A percentile compares a stretch with the other conserved stretches of the same genome.
Conservation (phyloP, 257 asterid species). For the Nemophila menziesii region DNA sequence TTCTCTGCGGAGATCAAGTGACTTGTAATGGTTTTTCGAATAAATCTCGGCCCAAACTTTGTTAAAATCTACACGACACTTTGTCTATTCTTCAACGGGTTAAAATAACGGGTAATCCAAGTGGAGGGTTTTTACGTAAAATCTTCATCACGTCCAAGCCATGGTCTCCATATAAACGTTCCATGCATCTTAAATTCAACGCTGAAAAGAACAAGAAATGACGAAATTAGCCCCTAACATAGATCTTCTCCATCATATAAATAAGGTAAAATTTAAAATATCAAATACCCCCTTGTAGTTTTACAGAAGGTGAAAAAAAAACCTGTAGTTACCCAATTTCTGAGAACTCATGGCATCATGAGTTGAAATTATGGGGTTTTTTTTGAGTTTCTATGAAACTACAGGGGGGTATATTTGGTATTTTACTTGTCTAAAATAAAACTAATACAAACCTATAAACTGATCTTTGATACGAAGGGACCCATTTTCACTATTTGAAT, state of each 20-base stretch:
- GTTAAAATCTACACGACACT: conserved; percentile 2
- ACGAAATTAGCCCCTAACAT: no score
- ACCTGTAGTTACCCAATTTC: no score
- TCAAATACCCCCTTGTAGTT: no score
- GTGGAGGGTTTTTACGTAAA: background rate
- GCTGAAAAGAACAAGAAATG: conserved; percentile 7
- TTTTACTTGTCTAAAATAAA: no score
- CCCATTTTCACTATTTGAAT: no score
- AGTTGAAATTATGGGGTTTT: no score
- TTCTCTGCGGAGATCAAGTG: conserved; percentile 24
- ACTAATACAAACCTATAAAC: no score
- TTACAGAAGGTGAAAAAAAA: conserved; percentile 4
- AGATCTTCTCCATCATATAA: no score
- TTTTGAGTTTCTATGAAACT: no score
- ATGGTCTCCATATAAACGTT: conserved; percentile 3
- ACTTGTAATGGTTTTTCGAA: conserved; percentile 3
- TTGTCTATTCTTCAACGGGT: conserved; percentile 1
- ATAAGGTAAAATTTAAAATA: no score
- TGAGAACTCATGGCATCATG: no score
- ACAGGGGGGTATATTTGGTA: conserved; percentile 3
- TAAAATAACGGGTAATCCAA: background rate
- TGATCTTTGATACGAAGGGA: no score
- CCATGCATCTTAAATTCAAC: conserved; percentile 1
- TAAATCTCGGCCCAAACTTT: conserved; percentile 1
- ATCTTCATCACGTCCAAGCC: conserved; percentile 1